A percentile compares a stretch with the other conserved stretches of the same genome.
phyloP scores from a whole-genome alignment of 371 early-diverging fungal genomes.

The Lichtheimia hyalospora region DNA sequence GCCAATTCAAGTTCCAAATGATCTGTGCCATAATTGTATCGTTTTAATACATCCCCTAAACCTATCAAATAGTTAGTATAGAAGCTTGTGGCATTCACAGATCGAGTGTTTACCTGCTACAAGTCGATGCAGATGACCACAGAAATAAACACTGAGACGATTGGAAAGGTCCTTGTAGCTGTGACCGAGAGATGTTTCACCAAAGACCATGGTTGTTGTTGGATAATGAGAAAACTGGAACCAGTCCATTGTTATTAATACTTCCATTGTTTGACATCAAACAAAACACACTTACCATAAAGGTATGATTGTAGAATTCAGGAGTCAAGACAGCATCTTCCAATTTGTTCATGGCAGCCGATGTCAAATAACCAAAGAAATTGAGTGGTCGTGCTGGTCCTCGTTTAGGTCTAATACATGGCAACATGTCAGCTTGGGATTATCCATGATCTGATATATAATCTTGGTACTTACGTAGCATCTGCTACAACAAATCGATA shows the following conservation, averaged over 20 bases:
- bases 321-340: constrained; percentile 28
- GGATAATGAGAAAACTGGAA: constrained; percentile 88
- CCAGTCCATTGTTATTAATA: too few relatives aligned
- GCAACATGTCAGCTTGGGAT: too few relatives aligned
- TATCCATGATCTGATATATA: too few relatives aligned
- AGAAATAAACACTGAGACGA: constrained; percentile 72
- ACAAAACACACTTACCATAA: constrained; percentile 37
- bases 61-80: constrained; percentile 29
- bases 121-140: constrained; percentile 87
- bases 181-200: constrained; percentile 56
- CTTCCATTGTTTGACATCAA: background rate
- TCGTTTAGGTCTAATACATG: constrained; percentile 55
- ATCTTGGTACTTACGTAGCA: constrained; percentile 59
- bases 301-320: constrained; percentile 63
- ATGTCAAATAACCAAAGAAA: constrained; percentile 85
- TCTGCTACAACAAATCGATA: constrained; percentile 86
- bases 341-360: constrained; percentile 71
- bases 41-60: constrained; percentile 62
- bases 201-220: constrained; percentile 74
- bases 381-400: constrained; percentile 86
- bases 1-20: constrained; percentile 83
- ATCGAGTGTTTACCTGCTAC: constrained; percentile 45
- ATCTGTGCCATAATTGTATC: constrained; percentile 56
- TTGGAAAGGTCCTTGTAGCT: constrained; percentile 61
- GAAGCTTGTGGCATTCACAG: background rate